Percentiles rank a stretch among this genome's conserved stretches.
These are phyloP conservation scores for Leccinum griseonigrum DNA, from an alignment of 1,284 basidiomycete genomes.

Conservation along the genomic window DNA sequence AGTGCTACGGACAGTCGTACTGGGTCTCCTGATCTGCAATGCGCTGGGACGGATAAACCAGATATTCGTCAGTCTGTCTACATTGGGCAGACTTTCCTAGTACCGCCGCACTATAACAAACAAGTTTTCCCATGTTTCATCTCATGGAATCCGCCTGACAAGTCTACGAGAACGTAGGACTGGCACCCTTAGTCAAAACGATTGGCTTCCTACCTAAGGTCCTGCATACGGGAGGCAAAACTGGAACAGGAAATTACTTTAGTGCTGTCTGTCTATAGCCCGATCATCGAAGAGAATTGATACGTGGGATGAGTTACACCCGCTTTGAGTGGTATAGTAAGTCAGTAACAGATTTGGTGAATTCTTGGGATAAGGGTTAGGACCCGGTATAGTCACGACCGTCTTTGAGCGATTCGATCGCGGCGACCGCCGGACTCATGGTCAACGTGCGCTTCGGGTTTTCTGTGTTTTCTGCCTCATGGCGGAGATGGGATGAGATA, in stretches of 20 bases:
- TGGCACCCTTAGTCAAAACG: slow-evolving; percentile 39
- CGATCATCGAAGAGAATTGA: neutral
- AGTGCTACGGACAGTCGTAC: slow-evolving; percentile 59
- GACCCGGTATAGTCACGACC: slow-evolving; percentile 89
- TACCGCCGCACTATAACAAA: too few species aligned
- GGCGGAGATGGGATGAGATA: slow-evolving; percentile 42
- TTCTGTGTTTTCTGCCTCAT: slow-evolving; percentile 71
- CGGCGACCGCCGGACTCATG: slow-evolving; percentile 76
- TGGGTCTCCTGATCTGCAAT: slow-evolving; percentile 79
- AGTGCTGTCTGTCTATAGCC: slow-evolving; percentile 6
- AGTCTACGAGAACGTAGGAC: slow-evolving; percentile 34
- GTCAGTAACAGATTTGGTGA: slow-evolving; percentile 58
- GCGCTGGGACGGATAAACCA: slow-evolving; percentile 64
- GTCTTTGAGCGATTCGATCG: slow-evolving; percentile 93
- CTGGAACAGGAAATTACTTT: slow-evolving; percentile 40
- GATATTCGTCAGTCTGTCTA: neutral
- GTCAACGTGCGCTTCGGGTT: slow-evolving; percentile 93
- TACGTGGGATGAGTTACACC: neutral
- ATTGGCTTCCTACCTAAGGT: neutral
- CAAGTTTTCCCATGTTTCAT: neutral
- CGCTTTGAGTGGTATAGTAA: slow-evolving; percentile 29
- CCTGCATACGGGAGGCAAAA: neutral
- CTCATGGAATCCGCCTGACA: slow-evolving; percentile 3
- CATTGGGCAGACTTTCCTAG: too few species aligned
- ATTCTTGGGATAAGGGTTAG: slow-evolving; percentile 73